A percentile compares a stretch with the other conserved stretches of the same genome.
Conservation (phyloP, 768 basidiomycete genomes). For the Hericium erinaceus region DNA sequence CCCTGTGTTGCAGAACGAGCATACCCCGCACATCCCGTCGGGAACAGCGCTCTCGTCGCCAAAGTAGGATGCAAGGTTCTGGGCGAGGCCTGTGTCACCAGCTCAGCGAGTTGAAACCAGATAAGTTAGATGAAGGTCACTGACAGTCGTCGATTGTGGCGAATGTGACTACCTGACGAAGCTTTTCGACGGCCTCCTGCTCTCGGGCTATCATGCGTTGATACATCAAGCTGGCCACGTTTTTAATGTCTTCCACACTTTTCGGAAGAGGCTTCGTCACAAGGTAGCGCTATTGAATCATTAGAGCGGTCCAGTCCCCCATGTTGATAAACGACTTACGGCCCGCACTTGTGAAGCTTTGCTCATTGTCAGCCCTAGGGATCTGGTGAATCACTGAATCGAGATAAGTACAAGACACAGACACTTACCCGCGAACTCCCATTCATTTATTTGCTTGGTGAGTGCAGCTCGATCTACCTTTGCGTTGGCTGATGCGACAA, state of each 20-base stretch:
- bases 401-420: not conserved
- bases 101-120: not conserved
- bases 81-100: slow-evolving; percentile 29
- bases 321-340: slow-evolving; percentile 11
- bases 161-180: slow-evolving; percentile 30
- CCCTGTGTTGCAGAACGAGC: slow-evolving; percentile 34
- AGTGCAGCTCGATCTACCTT: slow-evolving; percentile 24
- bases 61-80: slow-evolving; percentile 33
- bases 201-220: slow-evolving; percentile 31
- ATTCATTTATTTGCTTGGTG: slow-evolving; percentile 26
- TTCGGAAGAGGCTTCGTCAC: slow-evolving; percentile 29
- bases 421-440: slow-evolving; percentile 29
- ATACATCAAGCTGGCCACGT: slow-evolving; percentile 25
- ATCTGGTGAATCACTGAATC: not conserved
- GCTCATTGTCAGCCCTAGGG: slow-evolving; percentile 20
- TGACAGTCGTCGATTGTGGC: slow-evolving; percentile 30
- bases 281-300: slow-evolving; percentile 24
- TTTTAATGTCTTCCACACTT: slow-evolving; percentile 22
- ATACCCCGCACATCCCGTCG: slow-evolving; percentile 30
- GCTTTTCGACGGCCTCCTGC: slow-evolving; percentile 30
- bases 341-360: slow-evolving; percentile 32
- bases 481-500: slow-evolving; percentile 20
- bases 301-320: not conserved
- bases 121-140: not conserved
- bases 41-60: slow-evolving; percentile 33